Evolutionary conservation across 73 alveolate species (phyloP), one percentile per base, ranked within the genome.

Genomic region (Symbiodinium natans): DNA sequence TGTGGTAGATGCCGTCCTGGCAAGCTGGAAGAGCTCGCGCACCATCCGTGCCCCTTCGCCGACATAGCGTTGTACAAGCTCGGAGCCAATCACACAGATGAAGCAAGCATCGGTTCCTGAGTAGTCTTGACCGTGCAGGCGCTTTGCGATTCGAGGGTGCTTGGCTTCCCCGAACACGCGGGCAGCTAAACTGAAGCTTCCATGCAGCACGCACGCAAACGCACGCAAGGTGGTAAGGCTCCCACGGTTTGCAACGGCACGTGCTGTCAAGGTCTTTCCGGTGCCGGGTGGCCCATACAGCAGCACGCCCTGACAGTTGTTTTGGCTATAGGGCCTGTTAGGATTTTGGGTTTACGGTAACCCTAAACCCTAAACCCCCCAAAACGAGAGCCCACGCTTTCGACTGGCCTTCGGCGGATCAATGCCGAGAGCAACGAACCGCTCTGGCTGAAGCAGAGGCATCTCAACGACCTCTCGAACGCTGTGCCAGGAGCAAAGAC

Each of bases 21-120:
- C 99, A 99, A 99, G 99, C 99, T 99, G 99, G 99, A 99, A 99
- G 93, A 99, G 99, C 99, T 99, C 99, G 90, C 99, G 99, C 84
- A 99, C 99, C 99, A 99, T 99, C 46, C 99, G 99, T 33, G 99
- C 99, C 63, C 99, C 99, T 96, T 99, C 99, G 46, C 99, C 99
- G 43, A 99, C 99, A 89, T 99, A 99, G 99, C 99, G 99, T 95
- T 99, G 99, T 52, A 99, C 99, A 34, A 99, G 99, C 99, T 99
- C 99, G 39, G 99, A 99, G 63, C 98, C 99, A 82, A 99, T 99
- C 73, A 99, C 99, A 99, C 99, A 99, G 86, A 99, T 99, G 93
- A 99, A 99, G 99, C 99, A 99, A 21, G 99, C 99, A 93, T 99
- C 99, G 21, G 99, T 98, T 15, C 99, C 97, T 90, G 33, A 39